phyloP scores from a whole-genome alignment of 192 early-diverging fungal genomes.

The Kickxella alabastrina region DNA sequence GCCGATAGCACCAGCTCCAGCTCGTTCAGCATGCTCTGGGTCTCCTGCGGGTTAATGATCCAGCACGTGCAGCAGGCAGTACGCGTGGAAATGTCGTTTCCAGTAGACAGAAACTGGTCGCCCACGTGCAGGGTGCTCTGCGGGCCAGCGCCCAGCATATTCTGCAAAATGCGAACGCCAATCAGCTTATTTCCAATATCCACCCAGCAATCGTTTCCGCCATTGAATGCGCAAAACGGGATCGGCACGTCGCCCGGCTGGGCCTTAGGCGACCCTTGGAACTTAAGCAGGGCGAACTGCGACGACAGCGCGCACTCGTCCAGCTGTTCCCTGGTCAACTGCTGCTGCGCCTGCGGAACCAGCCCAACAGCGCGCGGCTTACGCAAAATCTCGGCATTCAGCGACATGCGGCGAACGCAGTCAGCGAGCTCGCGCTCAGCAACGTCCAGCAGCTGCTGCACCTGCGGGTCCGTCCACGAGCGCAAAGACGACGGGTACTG shows the following conservation, averaged over 20 bases:
- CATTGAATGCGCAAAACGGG: slow-evolving; percentile 93
- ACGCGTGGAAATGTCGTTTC: slow-evolving; percentile 85
- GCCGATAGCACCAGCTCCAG: no score
- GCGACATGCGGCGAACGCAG: slow-evolving; percentile 62
- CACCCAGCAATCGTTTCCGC: slow-evolving; percentile 87
- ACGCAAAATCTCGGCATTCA: slow-evolving; percentile 63
- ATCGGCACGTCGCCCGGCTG: slow-evolving; percentile 55
- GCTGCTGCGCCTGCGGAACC: slow-evolving; percentile 53
- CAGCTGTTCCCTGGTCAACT: slow-evolving; percentile 74
- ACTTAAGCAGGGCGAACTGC: slow-evolving; percentile 60
- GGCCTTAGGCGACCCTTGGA: slow-evolving; percentile 54
- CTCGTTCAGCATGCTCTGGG: slow-evolving; percentile 67
- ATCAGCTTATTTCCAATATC: slow-evolving; percentile 95
- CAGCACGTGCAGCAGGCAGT: slow-evolving; percentile 82
- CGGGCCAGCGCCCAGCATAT: slow-evolving; percentile 57
- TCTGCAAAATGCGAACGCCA: slow-evolving; percentile 78
- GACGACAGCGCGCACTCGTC: slow-evolving; percentile 82
- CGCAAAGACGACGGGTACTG: slow-evolving; percentile 27
- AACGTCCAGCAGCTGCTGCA: slow-evolving; percentile 67
- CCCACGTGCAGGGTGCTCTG: slow-evolving; percentile 78
- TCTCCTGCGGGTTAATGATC: slow-evolving; percentile 87
- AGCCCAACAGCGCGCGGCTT: slow-evolving; percentile 78
- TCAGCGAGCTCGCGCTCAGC: slow-evolving; percentile 64
- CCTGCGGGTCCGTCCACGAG: slow-evolving; percentile 55
- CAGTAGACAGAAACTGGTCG: slow-evolving; percentile 89